Percentiles rank a stretch among this genome's conserved stretches.
Evolutionary conservation across 345 rosid genomes (phyloP).

Genomic region (Citrus australasica): DNA sequence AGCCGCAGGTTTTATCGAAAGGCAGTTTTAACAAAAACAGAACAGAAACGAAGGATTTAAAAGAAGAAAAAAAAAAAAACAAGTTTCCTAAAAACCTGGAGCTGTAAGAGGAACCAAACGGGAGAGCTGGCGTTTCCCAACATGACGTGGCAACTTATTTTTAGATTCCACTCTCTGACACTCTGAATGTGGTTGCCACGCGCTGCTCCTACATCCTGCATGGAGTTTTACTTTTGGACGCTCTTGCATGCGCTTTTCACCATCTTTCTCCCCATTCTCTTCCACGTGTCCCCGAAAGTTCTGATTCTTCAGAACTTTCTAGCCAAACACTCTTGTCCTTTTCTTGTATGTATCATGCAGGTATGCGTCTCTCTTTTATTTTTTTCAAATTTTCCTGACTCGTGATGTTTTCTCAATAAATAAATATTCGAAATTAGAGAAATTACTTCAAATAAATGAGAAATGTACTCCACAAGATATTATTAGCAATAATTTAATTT

Average conservation of each 20-base stretch:
- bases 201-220: constrained; percentile 22
- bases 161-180: not conserved
- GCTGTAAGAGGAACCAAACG: not conserved
- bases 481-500: too few relatives aligned
- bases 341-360: too few relatives aligned
- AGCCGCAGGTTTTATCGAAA: constrained; percentile 7
- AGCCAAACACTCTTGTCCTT: not conserved
- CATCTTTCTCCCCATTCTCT: not conserved
- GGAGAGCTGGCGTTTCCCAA: not conserved
- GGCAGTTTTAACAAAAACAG: not conserved
- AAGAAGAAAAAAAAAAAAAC: too few relatives aligned
- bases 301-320: not conserved
- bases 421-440: too few relatives aligned
- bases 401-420: too few relatives aligned
- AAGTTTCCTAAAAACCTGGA: constrained; percentile 21
- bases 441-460: too few relatives aligned
- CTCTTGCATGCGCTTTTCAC: constrained; percentile 3
- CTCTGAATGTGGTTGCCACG: constrained; percentile 18
- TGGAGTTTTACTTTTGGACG: constrained; percentile 10
- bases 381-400: too few relatives aligned
- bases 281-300: not conserved
- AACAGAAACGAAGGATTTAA: too few relatives aligned
- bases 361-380: too few relatives aligned
- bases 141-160: not conserved
- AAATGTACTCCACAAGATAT: too few relatives aligned